Conservation (phyloP, 225 moss, liverwort and hornwort species). For the Pseudisothecium myosuroides region DNA sequence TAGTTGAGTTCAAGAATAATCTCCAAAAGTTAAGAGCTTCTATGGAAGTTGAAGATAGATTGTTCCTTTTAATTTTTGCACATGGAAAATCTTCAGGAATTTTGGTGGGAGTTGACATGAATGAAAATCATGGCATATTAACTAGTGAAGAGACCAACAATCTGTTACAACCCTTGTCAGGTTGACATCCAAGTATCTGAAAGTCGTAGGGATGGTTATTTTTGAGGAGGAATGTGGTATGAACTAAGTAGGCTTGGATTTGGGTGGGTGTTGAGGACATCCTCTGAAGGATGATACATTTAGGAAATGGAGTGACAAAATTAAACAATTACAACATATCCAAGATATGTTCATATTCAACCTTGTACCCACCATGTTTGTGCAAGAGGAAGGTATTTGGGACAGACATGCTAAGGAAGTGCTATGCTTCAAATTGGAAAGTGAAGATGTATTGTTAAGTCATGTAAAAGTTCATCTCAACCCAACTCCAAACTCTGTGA, state of each 20-base stretch:
- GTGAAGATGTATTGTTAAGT: background rate
- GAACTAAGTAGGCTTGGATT: background rate
- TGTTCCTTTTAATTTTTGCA: background rate
- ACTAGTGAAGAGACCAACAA: rapidly evolving
- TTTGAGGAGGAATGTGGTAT: background rate
- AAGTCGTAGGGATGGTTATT: background rate
- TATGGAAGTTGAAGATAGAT: background rate
- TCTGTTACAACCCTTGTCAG: rapidly evolving
- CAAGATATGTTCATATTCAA: background rate
- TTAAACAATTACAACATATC: background rate
- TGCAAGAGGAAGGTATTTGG: background rate
- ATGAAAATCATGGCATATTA: background rate
- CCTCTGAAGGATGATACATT: rapidly evolving
- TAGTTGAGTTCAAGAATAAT: background rate
- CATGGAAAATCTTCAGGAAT: background rate
- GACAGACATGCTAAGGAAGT: background rate
- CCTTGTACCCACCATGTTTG: rapidly evolving
- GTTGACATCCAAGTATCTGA: rapidly evolving
- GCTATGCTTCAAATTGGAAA: background rate
- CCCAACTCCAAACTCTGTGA: rapidly evolving
- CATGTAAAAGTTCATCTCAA: rapidly evolving
- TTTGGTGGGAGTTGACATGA: background rate
- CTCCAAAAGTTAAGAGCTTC: background rate
- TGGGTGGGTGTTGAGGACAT: background rate
- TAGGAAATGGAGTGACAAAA: background rate